Evolutionary conservation across 768 basidiomycete genomes (phyloP), one percentile per base, ranked within the genome.

Genomic region (Serendipita vermifera): DNA sequence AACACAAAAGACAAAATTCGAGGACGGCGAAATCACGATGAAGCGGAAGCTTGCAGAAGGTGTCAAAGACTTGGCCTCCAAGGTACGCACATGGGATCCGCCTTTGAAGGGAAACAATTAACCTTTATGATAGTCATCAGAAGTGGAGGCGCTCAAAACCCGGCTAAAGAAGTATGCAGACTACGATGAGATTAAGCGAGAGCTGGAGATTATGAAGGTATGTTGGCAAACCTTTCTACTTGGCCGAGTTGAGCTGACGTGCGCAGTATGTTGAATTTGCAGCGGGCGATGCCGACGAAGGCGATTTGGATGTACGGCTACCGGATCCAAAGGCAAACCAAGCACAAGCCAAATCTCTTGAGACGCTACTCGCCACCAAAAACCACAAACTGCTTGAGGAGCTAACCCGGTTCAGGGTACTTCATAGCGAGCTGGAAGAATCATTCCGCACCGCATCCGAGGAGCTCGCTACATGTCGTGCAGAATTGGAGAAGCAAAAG

Each of bases 141-240:
- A 96, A 68, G 72, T 84, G 3, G 83, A 85, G 14, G 75, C 75
- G 46, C 73, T 93, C 2, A 82, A 77, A 65, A 69, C 72, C 32
- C 82, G 81, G 61, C 70, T 98, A 33, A 81, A 79, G 63, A 79
- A 79, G 60, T 87, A 84, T 59, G 68, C 68, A 14, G 91, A 99
- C 68, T 98, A 99, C 63, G 94, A 98, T 64, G 93, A 98, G 71
- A 82, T 98, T 65, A 98, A 98, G 72, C 83, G 96, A 26, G 96
- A 99, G 67, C 76, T 99, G 27, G 92, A 92, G 65, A 98, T 99
- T 61, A 88, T 98, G 89, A 97, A 99, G 81, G 96, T 88, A 48
- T 40, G 71, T 64, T 3, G 24, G 31, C 36, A n/a, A n/a, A n/a
- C n/a, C 15, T 27, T 14, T 31, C 40, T 17, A 38, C 38, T n/a